phyloP scores from a whole-genome alignment of 495 filamentous ascomycete species.

The Aspergillus olivimuriae region DNA sequence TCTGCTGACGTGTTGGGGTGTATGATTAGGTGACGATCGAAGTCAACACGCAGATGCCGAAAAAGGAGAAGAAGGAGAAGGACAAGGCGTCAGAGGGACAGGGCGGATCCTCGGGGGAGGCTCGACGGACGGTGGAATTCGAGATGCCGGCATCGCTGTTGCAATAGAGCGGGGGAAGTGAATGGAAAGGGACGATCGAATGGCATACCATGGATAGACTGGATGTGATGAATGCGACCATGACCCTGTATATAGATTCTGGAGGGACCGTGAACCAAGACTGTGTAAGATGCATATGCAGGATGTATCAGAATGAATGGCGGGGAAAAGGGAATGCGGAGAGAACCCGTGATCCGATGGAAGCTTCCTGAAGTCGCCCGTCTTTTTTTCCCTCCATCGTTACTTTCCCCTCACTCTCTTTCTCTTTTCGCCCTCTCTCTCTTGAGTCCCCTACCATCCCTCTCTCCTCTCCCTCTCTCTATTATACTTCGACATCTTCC shows the following conservation, averaged over 20 bases:
- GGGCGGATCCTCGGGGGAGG: slow-evolving; percentile 13
- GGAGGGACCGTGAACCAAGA: neutral
- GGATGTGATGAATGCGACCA: no score
- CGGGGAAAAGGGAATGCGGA: neutral
- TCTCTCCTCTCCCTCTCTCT: slow-evolving; percentile 6
- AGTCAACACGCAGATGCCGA: slow-evolving; percentile 55
- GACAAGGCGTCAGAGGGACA: slow-evolving; percentile 10
- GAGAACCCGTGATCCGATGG: slow-evolving; percentile 23
- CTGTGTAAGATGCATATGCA: no score
- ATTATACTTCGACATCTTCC: neutral
- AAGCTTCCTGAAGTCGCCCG: slow-evolving; percentile 40
- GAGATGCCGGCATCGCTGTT: slow-evolving; percentile 34
- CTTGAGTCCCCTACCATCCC: slow-evolving; percentile 4
- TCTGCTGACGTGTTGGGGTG: slow-evolving; percentile 11
- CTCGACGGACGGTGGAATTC: slow-evolving; percentile 26
- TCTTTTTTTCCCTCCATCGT: slow-evolving; percentile 2
- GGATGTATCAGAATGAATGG: neutral
- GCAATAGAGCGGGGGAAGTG: slow-evolving; percentile 20
- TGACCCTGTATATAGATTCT: slow-evolving; percentile 10
- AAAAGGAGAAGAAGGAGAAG: slow-evolving; percentile 35
- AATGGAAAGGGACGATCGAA: slow-evolving; percentile 7
- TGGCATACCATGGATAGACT: slow-evolving; percentile 10
- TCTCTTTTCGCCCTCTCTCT: neutral
- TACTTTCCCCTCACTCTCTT: slow-evolving; percentile 5
- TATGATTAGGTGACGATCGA: slow-evolving; percentile 55